phyloP scores from a whole-genome alignment of 129 eudicot genomes.

The Lactuca saligna region DNA sequence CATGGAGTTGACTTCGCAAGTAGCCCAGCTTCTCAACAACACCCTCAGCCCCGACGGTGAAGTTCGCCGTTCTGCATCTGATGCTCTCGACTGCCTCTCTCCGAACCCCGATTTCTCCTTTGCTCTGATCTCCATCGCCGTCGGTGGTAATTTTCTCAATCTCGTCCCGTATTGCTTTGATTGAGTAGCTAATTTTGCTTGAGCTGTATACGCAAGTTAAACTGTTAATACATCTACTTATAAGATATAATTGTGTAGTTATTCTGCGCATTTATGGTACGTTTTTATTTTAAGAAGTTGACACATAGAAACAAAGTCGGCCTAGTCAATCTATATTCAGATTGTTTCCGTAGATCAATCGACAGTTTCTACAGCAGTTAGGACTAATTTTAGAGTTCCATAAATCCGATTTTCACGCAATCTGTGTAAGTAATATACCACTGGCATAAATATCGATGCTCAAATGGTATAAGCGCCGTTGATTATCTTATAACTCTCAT shows the following conservation, averaged over 20 bases:
- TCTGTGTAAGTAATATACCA: not conserved
- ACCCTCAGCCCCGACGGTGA: conserved; percentile 62
- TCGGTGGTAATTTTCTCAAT: conserved; percentile 32
- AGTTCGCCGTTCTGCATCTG: conserved; percentile 60
- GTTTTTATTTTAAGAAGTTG: conserved; percentile 9
- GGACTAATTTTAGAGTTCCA: not conserved
- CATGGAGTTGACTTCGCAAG: conserved; percentile 35
- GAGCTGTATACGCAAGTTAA: not conserved
- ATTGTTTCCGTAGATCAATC: not conserved
- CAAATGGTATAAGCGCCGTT: not conserved
- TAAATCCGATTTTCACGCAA: not conserved
- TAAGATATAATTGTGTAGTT: not conserved
- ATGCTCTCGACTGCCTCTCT: conserved; percentile 53
- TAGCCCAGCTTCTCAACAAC: conserved; percentile 43
- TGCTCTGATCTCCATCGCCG: conserved; percentile 57
- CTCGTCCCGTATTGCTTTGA: not conserved
- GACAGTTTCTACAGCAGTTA: not conserved
- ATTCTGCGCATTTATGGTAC: not conserved
- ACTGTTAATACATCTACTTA: not conserved
- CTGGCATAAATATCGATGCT: not conserved
- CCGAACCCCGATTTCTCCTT: conserved; percentile 42
- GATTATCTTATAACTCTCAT: not conserved
- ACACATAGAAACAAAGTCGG: not conserved
- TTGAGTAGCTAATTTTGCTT: not conserved
- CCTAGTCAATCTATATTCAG: not conserved